These are phyloP conservation scores for Eucalyptus sp. DNA, from an alignment of 345 rosid species.

Conservation along the genomic window DNA sequence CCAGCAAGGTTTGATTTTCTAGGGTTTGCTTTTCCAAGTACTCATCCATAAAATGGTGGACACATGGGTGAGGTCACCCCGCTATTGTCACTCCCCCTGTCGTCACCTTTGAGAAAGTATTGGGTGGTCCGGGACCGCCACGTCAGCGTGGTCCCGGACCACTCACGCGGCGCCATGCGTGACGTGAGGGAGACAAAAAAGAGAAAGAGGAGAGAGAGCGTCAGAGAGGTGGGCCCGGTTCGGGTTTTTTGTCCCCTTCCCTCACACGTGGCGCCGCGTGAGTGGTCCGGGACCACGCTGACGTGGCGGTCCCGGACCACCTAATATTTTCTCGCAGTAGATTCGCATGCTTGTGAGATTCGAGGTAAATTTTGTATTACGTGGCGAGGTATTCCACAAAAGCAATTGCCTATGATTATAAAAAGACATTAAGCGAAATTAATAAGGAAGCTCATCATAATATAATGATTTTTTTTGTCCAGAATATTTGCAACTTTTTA, in stretches of 20 bases:
- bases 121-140: too few relatives aligned
- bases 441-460: background rate
- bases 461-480: background rate
- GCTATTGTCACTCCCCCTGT: background rate
- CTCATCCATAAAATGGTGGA: background rate
- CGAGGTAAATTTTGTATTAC: background rate
- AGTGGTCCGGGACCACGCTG: too few relatives aligned
- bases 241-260: too few relatives aligned
- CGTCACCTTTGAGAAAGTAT: background rate
- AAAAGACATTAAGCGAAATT: background rate
- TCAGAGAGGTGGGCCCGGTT: too few relatives aligned
- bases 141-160: too few relatives aligned
- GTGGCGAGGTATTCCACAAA: background rate
- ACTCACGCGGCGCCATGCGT: too few relatives aligned
- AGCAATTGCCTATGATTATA: background rate
- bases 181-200: too few relatives aligned
- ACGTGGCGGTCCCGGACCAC: too few relatives aligned
- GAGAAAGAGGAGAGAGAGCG: too few relatives aligned
- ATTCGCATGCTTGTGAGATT: background rate
- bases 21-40: background rate
- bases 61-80: background rate
- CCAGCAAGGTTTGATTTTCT: background rate
- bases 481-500: background rate
- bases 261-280: too few relatives aligned
- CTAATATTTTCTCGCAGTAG: too few relatives aligned